Conservation (phyloP, 1,284 basidiomycete species). For the Moniliophthora roreri region DNA sequence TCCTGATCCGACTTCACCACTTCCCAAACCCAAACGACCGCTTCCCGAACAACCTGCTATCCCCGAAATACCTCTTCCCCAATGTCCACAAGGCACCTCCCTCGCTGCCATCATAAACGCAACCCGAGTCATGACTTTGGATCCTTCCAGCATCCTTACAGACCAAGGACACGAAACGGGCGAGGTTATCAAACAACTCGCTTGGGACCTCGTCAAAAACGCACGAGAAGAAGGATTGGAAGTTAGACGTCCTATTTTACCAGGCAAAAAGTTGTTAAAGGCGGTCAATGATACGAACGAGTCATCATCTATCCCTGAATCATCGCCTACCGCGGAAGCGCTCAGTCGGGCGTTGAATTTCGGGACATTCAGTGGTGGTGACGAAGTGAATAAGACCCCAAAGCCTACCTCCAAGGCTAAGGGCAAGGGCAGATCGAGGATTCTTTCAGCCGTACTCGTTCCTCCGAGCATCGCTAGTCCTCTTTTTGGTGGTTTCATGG, state of each 20-base stretch:
- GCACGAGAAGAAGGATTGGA: conserved; percentile 62
- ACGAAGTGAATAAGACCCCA: neutral
- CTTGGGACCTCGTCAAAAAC: conserved; percentile 69
- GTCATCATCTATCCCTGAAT: conserved; percentile 26
- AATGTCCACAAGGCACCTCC: conserved; percentile 54
- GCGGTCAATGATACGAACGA: conserved; percentile 28
- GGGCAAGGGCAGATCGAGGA: conserved; percentile 22
- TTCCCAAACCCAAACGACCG: conserved; percentile 43
- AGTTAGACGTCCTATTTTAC: neutral
- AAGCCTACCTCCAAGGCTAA: neutral
- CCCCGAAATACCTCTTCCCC: conserved; percentile 23
- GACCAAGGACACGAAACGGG: conserved; percentile 66
- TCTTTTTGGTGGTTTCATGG: conserved; percentile 16
- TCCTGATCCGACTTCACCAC: too few species aligned
- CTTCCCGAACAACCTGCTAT: conserved; percentile 12
- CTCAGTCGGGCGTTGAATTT: conserved; percentile 41
- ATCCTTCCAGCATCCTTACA: conserved; percentile 72
- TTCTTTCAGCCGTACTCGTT: neutral
- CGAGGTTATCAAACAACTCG: conserved; percentile 61
- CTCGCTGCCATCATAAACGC: conserved; percentile 80
- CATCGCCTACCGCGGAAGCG: conserved; percentile 40
- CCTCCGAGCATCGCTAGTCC: conserved; percentile 27
- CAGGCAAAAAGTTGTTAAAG: conserved; percentile 43
- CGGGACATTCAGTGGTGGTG: conserved; percentile 2
- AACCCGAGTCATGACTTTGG: conserved; percentile 85